Evolutionary conservation across 441 rosid genomes (phyloP).

Genomic region (Macaranga tanarius): DNA sequence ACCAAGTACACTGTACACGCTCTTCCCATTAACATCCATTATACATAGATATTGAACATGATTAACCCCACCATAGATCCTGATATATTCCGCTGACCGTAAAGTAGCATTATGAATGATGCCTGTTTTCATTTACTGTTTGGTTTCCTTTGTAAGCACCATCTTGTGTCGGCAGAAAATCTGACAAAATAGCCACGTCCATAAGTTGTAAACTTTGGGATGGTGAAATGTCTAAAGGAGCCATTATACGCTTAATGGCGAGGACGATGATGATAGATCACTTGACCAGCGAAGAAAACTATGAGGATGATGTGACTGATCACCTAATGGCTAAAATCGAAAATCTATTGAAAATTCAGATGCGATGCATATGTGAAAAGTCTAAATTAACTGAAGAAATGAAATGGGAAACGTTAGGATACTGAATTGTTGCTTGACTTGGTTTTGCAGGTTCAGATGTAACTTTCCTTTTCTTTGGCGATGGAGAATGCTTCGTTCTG

Average conservation of each 20-base stretch:
- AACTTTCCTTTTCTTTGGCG: slow-evolving; percentile 57
- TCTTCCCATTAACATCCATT: not conserved
- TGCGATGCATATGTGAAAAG: not conserved
- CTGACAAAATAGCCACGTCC: too few species aligned
- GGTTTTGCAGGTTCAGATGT: slow-evolving; percentile 47
- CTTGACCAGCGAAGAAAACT: not conserved
- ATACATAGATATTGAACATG: not conserved
- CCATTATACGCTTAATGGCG: not conserved
- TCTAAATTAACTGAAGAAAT: not conserved
- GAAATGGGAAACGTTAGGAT: slow-evolving; percentile 45
- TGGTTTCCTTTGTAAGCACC: too few species aligned
- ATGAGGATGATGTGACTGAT: not conserved
- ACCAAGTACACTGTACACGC: not conserved
- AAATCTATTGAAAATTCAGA: too few species aligned
- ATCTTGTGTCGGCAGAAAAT: too few species aligned
- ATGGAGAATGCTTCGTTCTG: slow-evolving; percentile 49
- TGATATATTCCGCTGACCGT: not conserved
- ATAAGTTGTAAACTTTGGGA: too few species aligned
- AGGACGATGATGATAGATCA: too few species aligned
- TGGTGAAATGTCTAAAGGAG: not conserved
- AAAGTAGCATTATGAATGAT: not conserved
- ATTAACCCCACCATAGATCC: not conserved
- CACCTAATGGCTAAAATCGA: not conserved
- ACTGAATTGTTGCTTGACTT: slow-evolving; percentile 72
- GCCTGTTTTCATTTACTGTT: not conserved